Base-by-base conservation (phyloP, 371 early-diverging fungal genomes). In the Globomyces sp. region DNA sequence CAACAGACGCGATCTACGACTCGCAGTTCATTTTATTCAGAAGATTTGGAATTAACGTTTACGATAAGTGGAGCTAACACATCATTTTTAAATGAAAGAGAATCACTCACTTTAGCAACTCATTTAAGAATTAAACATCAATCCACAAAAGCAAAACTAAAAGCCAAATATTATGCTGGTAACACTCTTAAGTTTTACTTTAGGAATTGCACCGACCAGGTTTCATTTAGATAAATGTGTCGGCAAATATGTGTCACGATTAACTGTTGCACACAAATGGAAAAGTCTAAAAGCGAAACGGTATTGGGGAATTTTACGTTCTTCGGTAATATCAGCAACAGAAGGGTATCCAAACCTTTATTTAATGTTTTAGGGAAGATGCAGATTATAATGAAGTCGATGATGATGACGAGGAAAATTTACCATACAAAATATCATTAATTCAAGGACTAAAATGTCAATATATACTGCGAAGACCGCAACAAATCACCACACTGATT, bases 201-300 rank as follows among this genome's bases (percentile, higher is more conserved):
- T 24, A 24, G 57, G 61, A 9, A 46, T 61, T 8, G 61, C 61
- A 24, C 61, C 61, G 10, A 47, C 61, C 34, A 42, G 61, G 9
- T 61, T 61, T 34, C 41, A 61, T 61, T 46, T 61, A 34, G 13
- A 42, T 45, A 61, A 41, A 34, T 45, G 9, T 9, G 46, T 40
- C 34, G 61, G 61, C 8, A 45, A 49, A 34, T 61, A 61, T 61
- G 40, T 61, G 8, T 44, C 61, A 11, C 43, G 40, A 3, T 46
- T 61, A 8, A 9, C 1, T 8, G 1, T 61, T 34, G n/a, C 41
- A 6, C 61, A 61, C 61, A 40, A 61, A 37, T 61, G 61, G 61
- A 42, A 46, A 5, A 36, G 45, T 24, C 61, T n/a, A 24, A 11
- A 46, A 6, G 46, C 61, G 6, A 61, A 45, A 61, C 3, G 10